These are phyloP conservation scores for Blastomyces percursus DNA, from an alignment of 2,329 filamentous ascomycete genomes.

Conservation along the genomic window DNA sequence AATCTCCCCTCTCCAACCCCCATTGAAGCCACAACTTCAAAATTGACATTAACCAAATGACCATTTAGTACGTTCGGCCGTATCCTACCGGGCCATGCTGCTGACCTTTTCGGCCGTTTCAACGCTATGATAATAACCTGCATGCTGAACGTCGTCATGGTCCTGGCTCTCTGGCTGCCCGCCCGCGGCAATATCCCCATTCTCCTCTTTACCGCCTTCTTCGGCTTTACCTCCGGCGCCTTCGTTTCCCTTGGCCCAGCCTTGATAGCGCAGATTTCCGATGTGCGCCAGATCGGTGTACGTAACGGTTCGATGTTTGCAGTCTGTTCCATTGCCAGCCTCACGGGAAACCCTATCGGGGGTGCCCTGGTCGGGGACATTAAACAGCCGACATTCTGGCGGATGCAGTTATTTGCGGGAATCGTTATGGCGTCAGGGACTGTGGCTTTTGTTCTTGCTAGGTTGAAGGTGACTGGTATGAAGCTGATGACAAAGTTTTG, in stretches of 20 bases:
- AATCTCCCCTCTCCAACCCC: neutral
- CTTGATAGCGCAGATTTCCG: slow-evolving; percentile 58
- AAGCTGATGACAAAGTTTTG: slow-evolving; percentile 21
- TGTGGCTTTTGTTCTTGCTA: slow-evolving; percentile 27
- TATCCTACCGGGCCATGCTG: slow-evolving; percentile 44
- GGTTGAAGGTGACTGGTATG: slow-evolving; percentile 26
- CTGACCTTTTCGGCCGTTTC: slow-evolving; percentile 44
- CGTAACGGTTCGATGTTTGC: slow-evolving; percentile 55
- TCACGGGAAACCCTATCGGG: slow-evolving; percentile 58
- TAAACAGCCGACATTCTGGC: slow-evolving; percentile 42
- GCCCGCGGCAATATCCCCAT: slow-evolving; percentile 45
- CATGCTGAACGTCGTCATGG: slow-evolving; percentile 35
- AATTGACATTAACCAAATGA: neutral
- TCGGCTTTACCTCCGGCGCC: slow-evolving; percentile 58
- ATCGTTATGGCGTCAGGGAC: slow-evolving; percentile 39
- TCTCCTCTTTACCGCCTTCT: slow-evolving; percentile 55
- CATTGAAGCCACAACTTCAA: neutral
- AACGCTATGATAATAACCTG: slow-evolving; percentile 45
- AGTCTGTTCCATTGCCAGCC: slow-evolving; percentile 50
- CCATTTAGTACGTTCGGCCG: slow-evolving; percentile 41
- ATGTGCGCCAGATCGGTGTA: slow-evolving; percentile 58
- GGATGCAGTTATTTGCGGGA: slow-evolving; percentile 56
- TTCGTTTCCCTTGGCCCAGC: slow-evolving; percentile 54
- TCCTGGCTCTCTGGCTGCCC: slow-evolving; percentile 47
- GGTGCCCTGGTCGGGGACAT: slow-evolving; percentile 48